Conservation (phyloP, 2,329 filamentous ascomycete species). For the Cryphonectria parasitica region DNA sequence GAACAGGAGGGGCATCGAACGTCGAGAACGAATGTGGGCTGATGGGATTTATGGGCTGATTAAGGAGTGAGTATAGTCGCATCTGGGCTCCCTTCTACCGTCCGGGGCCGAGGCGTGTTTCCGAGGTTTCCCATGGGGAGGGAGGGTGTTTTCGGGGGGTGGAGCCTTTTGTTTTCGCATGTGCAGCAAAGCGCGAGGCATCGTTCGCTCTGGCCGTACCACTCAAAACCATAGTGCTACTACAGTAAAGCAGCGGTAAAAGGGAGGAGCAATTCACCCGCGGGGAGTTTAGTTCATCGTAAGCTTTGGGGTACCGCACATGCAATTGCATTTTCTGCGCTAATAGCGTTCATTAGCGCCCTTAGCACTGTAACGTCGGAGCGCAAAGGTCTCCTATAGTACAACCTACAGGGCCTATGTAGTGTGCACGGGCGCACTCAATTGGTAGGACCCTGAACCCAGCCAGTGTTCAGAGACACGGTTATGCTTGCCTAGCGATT, state of each 20-base stretch:
- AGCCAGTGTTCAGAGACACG: neutral
- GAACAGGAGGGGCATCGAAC: neutral
- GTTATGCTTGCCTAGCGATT: neutral
- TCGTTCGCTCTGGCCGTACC: too few species aligned
- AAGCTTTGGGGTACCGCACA: neutral
- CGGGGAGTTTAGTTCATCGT: neutral
- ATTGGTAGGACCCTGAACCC: neutral
- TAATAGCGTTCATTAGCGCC: neutral
- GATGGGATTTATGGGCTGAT: constrained; percentile 16
- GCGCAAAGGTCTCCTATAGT: neutral
- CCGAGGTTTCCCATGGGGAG: constrained; percentile 6
- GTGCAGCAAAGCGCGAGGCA: neutral
- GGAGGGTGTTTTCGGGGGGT: neutral
- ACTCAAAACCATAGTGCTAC: neutral
- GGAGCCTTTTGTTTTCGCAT: neutral
- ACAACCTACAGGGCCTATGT: neutral
- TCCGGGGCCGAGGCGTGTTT: constrained; percentile 8
- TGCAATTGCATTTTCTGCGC: neutral
- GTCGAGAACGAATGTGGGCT: constrained; percentile 24
- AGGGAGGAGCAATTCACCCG: neutral
- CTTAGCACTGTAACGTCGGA: neutral
- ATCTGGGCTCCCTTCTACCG: neutral
- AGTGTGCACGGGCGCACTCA: neutral
- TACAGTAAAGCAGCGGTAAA: neutral
- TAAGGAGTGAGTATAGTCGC: constrained; percentile 2